Conservation (phyloP, 768 basidiomycete species). For the Hypholoma fasciculare region DNA sequence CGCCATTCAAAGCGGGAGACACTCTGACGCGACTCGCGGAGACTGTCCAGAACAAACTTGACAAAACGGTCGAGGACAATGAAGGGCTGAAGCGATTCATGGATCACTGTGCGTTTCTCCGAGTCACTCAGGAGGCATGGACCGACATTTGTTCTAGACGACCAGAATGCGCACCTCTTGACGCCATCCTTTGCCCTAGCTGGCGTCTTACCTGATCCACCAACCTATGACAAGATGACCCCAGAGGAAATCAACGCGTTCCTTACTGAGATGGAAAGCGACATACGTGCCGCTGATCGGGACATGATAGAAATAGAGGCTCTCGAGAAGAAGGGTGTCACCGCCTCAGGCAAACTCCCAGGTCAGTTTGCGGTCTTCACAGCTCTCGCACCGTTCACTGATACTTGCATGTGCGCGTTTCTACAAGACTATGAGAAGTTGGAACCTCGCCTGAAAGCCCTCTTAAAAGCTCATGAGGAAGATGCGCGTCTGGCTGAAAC, state of each 20-base stretch:
- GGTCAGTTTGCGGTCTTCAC: constrained; percentile 33
- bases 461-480: constrained; percentile 60
- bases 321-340: constrained; percentile 69
- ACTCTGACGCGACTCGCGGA: constrained; percentile 60
- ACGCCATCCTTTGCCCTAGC: constrained; percentile 78
- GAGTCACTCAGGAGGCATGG: background rate
- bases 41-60: constrained; percentile 58
- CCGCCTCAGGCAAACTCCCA: constrained; percentile 69
- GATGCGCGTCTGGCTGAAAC: constrained; percentile 55
- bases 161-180: constrained; percentile 72
- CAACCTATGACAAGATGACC: constrained; percentile 66
- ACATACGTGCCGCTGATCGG: constrained; percentile 79
- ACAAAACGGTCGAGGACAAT: constrained; percentile 60
- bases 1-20: constrained; percentile 48
- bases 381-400: constrained; percentile 1
- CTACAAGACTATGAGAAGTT: constrained; percentile 59
- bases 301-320: constrained; percentile 78
- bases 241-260: constrained; percentile 69
- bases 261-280: constrained; percentile 78
- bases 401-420: background rate
- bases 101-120: constrained; percentile 57
- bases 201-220: constrained; percentile 50
- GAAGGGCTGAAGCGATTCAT: constrained; percentile 77
- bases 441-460: constrained; percentile 62
- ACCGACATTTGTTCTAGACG: constrained; percentile 44